These are phyloP conservation scores for Nannizziopsis arthrosporioides DNA, from an alignment of 2,329 filamentous ascomycete genomes.

Conservation along the genomic window DNA sequence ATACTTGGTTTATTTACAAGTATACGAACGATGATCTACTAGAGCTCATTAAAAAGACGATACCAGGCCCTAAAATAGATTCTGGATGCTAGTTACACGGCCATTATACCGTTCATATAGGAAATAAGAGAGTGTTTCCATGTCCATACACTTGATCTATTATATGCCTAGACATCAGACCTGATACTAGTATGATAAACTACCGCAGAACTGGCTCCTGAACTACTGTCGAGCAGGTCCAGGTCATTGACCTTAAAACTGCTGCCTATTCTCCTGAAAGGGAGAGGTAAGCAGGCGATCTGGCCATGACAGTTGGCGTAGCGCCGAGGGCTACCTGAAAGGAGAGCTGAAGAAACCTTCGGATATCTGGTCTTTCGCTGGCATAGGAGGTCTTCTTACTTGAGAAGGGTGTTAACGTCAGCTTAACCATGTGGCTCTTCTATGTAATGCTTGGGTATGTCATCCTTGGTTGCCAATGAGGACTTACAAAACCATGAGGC, in stretches of 20 bases:
- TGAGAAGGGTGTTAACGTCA: slow-evolving; percentile 5
- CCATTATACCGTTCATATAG: slow-evolving; percentile 24
- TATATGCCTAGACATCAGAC: slow-evolving; percentile 26
- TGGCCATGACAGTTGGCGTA: slow-evolving; percentile 27
- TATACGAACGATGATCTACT: slow-evolving; percentile 36
- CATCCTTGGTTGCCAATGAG: slow-evolving; percentile 31
- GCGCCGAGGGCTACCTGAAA: slow-evolving; percentile 24
- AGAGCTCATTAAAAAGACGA: slow-evolving; percentile 31
- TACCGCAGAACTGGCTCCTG: slow-evolving; percentile 18
- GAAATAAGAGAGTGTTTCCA: slow-evolving; percentile 9
- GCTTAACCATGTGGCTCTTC: slow-evolving; percentile 32
- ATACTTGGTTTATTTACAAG: slow-evolving; percentile 39
- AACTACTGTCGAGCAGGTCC: slow-evolving; percentile 17
- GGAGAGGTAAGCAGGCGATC: slow-evolving; percentile 20
- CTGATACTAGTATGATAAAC: slow-evolving; percentile 29
- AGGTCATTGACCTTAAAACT: slow-evolving; percentile 24
- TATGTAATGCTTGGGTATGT: slow-evolving; percentile 36
- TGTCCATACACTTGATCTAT: slow-evolving; percentile 7
- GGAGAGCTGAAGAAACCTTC: slow-evolving; percentile 22
- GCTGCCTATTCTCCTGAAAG: slow-evolving; percentile 27
- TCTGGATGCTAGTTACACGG: slow-evolving; percentile 29
- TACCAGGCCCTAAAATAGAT: slow-evolving; percentile 37
- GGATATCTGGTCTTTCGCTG: slow-evolving; percentile 26
- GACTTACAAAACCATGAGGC: slow-evolving; percentile 27
- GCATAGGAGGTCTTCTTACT: slow-evolving; percentile 18